Conservation (phyloP, 257 asterid species). For the Petunia axillaris region DNA sequence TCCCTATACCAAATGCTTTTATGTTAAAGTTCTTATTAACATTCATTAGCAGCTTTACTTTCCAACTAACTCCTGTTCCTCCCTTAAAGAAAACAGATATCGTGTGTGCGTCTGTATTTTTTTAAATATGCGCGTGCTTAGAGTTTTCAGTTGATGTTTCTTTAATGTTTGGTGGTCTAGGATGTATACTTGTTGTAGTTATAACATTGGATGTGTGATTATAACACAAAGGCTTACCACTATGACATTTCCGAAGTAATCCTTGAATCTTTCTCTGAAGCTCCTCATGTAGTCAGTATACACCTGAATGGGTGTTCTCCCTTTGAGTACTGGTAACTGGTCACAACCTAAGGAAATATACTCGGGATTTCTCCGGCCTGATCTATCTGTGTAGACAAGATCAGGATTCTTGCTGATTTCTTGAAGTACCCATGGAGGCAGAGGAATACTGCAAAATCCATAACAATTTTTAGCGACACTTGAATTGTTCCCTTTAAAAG, state of each 20-base stretch:
- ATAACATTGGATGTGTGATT: conserved; percentile 20
- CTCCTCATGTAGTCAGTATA: conserved; percentile 82
- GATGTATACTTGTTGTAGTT: background rate
- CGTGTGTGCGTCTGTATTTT: background rate
- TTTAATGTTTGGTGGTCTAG: background rate
- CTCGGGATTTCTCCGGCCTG: conserved; percentile 88
- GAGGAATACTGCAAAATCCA: conserved; percentile 66
- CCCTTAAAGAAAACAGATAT: background rate
- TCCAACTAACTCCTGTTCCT: background rate
- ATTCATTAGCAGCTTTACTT: background rate
- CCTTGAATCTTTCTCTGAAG: conserved; percentile 67
- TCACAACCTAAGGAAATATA: conserved; percentile 87
- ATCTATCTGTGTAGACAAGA: conserved; percentile 78
- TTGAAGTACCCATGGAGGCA: conserved; percentile 96
- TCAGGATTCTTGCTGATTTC: conserved; percentile 85
- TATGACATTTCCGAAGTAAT: conserved; percentile 67
- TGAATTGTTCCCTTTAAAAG: no score
- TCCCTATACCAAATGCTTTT: background rate
- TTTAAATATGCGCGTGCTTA: background rate
- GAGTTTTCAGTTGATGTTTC: conserved; percentile 17
- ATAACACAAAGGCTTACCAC: conserved; percentile 49
- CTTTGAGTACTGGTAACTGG: conserved; percentile 71
- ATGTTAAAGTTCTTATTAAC: background rate
- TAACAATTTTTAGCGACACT: background rate
- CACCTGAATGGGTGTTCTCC: conserved; percentile 91